Conservation (phyloP, 2,329 filamentous ascomycete species). For the Cryoendolithus antarcticus region DNA sequence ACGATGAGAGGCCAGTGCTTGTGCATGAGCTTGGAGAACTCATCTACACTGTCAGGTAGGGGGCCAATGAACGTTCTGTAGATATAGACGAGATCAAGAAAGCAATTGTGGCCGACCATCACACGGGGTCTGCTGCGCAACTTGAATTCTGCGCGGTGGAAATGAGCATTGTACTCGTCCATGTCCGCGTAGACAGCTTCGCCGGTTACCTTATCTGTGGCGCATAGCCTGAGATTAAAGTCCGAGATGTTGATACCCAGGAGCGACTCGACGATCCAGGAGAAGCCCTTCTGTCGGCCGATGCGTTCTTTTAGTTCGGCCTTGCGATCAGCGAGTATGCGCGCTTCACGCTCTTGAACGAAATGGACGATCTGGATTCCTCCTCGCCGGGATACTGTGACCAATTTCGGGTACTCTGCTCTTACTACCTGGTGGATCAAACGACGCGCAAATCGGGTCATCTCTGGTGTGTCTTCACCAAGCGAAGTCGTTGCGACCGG, state of each 20-base stretch:
- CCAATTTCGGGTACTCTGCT: conserved; percentile 42
- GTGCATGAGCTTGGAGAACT: conserved; percentile 41
- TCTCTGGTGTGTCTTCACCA: conserved; percentile 12
- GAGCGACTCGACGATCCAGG: conserved; percentile 39
- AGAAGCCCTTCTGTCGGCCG: conserved; percentile 33
- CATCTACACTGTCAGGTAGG: conserved; percentile 41
- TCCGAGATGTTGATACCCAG: conserved; percentile 25
- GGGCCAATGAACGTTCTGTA: conserved; percentile 49
- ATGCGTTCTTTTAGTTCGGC: conserved; percentile 29
- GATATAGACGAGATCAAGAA: conserved; percentile 52
- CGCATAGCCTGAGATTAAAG: conserved; percentile 26
- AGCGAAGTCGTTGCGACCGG: conserved; percentile 6
- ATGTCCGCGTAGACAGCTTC: conserved; percentile 24
- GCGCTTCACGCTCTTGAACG: conserved; percentile 32
- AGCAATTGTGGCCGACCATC: conserved; percentile 53
- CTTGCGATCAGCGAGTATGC: conserved; percentile 26
- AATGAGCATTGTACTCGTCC: conserved; percentile 24
- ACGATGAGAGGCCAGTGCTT: conserved; percentile 45
- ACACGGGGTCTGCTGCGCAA: conserved; percentile 37
- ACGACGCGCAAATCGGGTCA: conserved; percentile 51
- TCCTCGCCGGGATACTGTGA: conserved; percentile 30
- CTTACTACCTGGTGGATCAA: conserved; percentile 56
- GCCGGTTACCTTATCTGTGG: conserved; percentile 22
- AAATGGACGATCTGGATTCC: conserved; percentile 31
- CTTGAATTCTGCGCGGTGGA: conserved; percentile 27